Evolutionary conservation across 192 early-diverging fungal species (phyloP).

Genomic region (Mortierella claussenii): DNA sequence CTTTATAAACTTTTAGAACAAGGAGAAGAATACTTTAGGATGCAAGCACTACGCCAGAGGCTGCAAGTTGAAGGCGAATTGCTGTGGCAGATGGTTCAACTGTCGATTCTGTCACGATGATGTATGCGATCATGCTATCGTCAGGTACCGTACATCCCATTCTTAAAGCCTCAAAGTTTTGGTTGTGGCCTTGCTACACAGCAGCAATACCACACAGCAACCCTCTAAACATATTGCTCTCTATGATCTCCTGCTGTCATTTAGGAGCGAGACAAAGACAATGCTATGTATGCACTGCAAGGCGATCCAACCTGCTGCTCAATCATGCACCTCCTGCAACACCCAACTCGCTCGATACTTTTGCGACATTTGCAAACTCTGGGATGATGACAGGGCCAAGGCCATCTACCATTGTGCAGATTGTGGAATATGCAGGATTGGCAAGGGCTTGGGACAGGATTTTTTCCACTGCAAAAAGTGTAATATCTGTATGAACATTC

Average conservation of each 20-base stretch:
- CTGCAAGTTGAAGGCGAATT: slow-evolving; percentile 80
- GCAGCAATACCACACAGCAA: too few relatives aligned
- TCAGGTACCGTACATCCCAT: slow-evolving; percentile 71
- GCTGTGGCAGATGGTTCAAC: slow-evolving; percentile 81
- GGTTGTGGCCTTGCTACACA: too few relatives aligned
- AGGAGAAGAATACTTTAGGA: slow-evolving; percentile 63
- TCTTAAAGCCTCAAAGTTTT: too few relatives aligned
- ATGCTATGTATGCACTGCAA: slow-evolving; percentile 97
- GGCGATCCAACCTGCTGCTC: slow-evolving; percentile 80
- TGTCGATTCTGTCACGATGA: slow-evolving; percentile 91
- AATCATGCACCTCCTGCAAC: slow-evolving; percentile 79
- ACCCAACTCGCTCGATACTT: slow-evolving; percentile 82
- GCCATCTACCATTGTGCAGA: slow-evolving; percentile 91
- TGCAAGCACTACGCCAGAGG: slow-evolving; percentile 85
- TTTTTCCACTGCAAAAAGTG: slow-evolving; percentile 95
- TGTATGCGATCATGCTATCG: slow-evolving; percentile 76
- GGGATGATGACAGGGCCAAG: slow-evolving; percentile 86
- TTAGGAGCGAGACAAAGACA: slow-evolving; percentile 63
- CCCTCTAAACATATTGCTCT: too few relatives aligned
- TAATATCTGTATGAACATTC: slow-evolving; percentile 89
- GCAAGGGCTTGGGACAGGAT: slow-evolving; percentile 77
- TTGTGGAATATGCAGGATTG: slow-evolving; percentile 93
- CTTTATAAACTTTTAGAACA: slow-evolving; percentile 53
- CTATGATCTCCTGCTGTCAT: too few relatives aligned
- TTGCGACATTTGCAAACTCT: slow-evolving; percentile 89